These are phyloP conservation scores for Umbelopsis sp. DNA, from an alignment of 192 early-diverging fungal species.

Conservation along the genomic window DNA sequence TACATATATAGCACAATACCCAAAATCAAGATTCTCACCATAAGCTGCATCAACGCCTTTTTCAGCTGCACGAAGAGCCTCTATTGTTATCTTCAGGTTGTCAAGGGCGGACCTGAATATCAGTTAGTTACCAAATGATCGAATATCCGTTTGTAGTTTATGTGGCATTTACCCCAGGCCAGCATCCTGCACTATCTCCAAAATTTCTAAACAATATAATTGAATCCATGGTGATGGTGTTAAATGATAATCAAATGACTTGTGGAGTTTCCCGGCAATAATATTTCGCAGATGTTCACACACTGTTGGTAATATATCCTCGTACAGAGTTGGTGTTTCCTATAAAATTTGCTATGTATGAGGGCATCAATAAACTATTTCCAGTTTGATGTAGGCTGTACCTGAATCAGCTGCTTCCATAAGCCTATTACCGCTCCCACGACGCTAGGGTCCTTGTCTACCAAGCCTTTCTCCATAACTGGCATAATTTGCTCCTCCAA, in stretches of 20 bases:
- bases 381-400: not conserved
- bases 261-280: conserved; percentile 48
- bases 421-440: conserved; percentile 50
- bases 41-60: conserved; percentile 46
- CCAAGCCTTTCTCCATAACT: conserved; percentile 43
- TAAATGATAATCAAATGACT: conserved; percentile 54
- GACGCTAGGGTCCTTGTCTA: conserved; percentile 49
- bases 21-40: conserved; percentile 30
- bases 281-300: conserved; percentile 49
- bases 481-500: conserved; percentile 39
- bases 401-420: conserved; percentile 25
- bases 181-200: conserved; percentile 21
- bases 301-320: conserved; percentile 42
- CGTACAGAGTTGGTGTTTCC: conserved; percentile 35
- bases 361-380: not conserved
- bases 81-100: conserved; percentile 19
- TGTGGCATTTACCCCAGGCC: conserved; percentile 27
- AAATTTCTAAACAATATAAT: conserved; percentile 49
- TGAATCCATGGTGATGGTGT: conserved; percentile 60
- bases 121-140: not conserved
- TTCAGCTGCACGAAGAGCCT: conserved; percentile 25
- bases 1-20: not conserved
- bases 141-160: not conserved
- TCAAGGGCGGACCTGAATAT: conserved; percentile 23
- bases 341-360: not conserved